phyloP scores from a whole-genome alignment of 2,329 filamentous ascomycete species.

The Fusarium virguliforme region DNA sequence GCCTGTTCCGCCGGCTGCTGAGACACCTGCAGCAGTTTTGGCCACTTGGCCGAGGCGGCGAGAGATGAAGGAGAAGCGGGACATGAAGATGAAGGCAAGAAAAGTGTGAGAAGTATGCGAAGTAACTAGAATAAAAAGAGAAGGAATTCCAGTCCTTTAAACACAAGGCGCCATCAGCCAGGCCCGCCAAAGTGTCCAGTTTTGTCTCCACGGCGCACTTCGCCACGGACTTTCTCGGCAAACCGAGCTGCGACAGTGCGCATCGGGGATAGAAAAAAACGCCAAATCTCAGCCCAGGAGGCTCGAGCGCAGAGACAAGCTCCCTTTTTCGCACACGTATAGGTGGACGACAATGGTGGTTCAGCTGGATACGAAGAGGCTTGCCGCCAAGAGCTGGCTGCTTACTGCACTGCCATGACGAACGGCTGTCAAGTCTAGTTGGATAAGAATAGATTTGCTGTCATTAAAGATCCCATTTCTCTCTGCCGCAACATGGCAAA shows the following conservation, averaged over 20 bases:
- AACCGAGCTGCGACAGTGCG: slow-evolving; percentile 3
- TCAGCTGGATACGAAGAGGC: slow-evolving; percentile 6
- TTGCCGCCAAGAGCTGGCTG: neutral
- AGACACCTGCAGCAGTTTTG: slow-evolving; percentile 14
- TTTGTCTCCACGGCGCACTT: neutral
- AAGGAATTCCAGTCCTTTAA: too few species aligned
- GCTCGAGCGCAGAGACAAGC: neutral
- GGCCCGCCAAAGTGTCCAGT: slow-evolving; percentile 1
- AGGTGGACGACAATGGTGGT: neutral
- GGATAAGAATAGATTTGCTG: too few species aligned
- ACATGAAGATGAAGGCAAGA: neutral
- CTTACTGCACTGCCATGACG: neutral
- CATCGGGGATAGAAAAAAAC: neutral
- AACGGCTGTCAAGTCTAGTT: too few species aligned
- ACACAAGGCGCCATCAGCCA: neutral
- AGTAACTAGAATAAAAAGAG: neutral
- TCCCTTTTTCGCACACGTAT: neutral
- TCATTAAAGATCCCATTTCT: too few species aligned
- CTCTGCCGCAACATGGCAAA: too few species aligned
- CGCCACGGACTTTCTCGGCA: slow-evolving; percentile 5
- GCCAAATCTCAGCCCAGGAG: neutral
- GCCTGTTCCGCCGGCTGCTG: slow-evolving; percentile 9
- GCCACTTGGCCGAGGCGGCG: slow-evolving; percentile 11
- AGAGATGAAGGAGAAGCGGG: neutral
- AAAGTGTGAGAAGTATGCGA: neutral